Conservation (phyloP, 192 early-diverging fungal species). For the Funneliformis geosporum region DNA sequence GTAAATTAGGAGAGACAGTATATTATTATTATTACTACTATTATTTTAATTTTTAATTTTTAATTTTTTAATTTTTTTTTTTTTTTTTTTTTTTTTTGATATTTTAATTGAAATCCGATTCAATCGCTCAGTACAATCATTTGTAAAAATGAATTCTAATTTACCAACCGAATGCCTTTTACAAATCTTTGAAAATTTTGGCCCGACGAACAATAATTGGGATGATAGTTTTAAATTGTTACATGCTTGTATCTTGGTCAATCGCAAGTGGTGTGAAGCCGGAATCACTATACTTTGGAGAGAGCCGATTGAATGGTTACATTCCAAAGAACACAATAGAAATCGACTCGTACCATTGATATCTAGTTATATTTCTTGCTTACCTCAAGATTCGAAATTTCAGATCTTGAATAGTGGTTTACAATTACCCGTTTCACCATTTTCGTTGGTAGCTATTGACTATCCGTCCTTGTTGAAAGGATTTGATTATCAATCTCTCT, state of each 20-base stretch:
- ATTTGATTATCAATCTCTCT: not conserved
- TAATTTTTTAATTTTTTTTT: no score
- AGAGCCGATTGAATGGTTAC: not conserved
- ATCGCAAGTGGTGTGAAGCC: not conserved
- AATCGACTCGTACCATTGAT: not conserved
- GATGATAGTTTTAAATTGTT: not conserved
- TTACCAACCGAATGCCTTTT: not conserved
- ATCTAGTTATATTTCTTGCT: not conserved
- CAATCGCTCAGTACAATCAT: no score
- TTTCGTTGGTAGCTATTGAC: not conserved
- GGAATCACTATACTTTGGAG: not conserved
- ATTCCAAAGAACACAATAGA: not conserved
- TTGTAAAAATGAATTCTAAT: not conserved
- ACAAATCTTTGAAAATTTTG: not conserved
- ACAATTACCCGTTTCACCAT: not conserved
- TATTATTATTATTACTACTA: no score
- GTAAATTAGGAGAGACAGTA: no score
- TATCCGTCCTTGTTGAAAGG: not conserved
- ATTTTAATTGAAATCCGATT: not conserved
- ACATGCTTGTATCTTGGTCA: not conserved
- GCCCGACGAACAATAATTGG: not conserved
- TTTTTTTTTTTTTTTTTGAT: no score
- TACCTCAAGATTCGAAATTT: not conserved
- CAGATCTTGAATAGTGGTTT: not conserved
- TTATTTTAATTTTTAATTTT: no score